Evolutionary conservation across 805 yeast genomes (phyloP).

Genomic region (Candida nonsorbophila): DNA sequence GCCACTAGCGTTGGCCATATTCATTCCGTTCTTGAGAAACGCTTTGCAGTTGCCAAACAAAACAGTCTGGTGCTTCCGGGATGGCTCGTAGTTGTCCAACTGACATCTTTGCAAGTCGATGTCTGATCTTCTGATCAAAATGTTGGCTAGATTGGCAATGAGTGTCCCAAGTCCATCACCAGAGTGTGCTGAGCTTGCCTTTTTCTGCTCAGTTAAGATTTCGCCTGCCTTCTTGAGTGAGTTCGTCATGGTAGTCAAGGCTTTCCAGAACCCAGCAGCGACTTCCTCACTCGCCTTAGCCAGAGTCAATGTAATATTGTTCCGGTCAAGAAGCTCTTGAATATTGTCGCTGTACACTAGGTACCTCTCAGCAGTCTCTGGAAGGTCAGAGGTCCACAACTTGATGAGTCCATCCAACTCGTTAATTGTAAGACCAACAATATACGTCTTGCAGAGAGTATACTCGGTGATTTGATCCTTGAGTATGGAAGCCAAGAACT

Average conservation of each 20-base stretch:
- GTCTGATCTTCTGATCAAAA: conserved; percentile 48
- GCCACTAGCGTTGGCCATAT: conserved; percentile 40
- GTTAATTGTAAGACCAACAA: conserved; percentile 19
- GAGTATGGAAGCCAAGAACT: conserved; percentile 22
- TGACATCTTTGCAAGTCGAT: conserved; percentile 46
- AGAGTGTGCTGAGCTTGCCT: conserved; percentile 11
- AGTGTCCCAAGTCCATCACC: conserved; percentile 24
- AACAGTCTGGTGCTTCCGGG: conserved; percentile 21
- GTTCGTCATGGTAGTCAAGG: conserved; percentile 30
- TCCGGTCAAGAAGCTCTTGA: conserved; percentile 38
- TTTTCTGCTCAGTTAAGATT: conserved; percentile 14
- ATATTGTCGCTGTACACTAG: conserved; percentile 41
- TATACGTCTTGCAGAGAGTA: conserved; percentile 20
- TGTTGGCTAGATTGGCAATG: conserved; percentile 33
- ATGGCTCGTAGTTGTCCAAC: conserved; percentile 20
- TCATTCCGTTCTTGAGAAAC: conserved; percentile 42
- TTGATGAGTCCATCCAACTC: conserved; percentile 18
- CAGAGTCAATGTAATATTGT: conserved; percentile 12
- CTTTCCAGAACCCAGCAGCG: conserved; percentile 30
- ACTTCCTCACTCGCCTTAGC: conserved; percentile 6
- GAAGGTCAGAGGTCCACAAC: conserved; percentile 29
- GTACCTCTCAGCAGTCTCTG: conserved; percentile 28
- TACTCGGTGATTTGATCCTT: conserved; percentile 24
- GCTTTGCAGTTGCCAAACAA: conserved; percentile 36
- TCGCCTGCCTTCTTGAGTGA: conserved; percentile 37